A percentile compares a stretch with the other conserved stretches of the same genome.
Evolutionary conservation across 768 basidiomycete genomes (phyloP).

Genomic region (Kwoniella shandongensis): DNA sequence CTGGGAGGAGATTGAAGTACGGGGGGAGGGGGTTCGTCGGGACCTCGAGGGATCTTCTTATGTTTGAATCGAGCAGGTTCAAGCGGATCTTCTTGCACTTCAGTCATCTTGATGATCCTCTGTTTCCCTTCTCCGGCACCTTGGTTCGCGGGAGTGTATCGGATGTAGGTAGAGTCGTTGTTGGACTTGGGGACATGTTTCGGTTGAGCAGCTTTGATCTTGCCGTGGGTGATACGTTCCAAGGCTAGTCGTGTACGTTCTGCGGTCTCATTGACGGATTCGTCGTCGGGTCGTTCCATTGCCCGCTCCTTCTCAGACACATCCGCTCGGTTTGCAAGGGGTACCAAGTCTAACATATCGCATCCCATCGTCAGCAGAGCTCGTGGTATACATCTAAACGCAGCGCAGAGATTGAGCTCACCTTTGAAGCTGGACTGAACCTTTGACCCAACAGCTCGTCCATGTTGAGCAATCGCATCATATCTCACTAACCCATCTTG

Average conservation of each 20-base stretch:
- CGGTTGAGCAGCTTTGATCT: conserved; percentile 98
- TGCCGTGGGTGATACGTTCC: conserved; percentile 88
- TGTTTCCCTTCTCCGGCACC: conserved; percentile 73
- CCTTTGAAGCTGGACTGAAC: conserved; percentile 92
- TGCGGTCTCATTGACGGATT: conserved; percentile 84
- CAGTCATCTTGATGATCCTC: conserved; percentile 98
- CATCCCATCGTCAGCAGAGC: conserved; percentile 5
- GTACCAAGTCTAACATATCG: conserved; percentile 72
- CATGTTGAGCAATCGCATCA: conserved; percentile 94
- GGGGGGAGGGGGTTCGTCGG: conserved; percentile 93
- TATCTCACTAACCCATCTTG: conserved; percentile 94
- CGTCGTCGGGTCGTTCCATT: conserved; percentile 93
- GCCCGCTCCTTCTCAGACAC: conserved; percentile 67
- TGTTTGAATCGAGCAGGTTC: conserved; percentile 98
- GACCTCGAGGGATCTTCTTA: conserved; percentile 97
- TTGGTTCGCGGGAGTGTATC: conserved; percentile 95
- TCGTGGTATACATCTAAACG: background rate
- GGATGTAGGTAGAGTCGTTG: conserved; percentile 83
- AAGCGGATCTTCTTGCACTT: conserved; percentile 94
- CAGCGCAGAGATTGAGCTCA: conserved; percentile 22
- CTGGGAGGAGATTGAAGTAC: conserved; percentile 92
- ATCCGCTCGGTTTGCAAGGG: conserved; percentile 84
- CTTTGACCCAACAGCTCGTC: conserved; percentile 78
- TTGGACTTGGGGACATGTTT: conserved; percentile 86
- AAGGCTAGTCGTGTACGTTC: conserved; percentile 87